Percentiles rank a stretch among this genome's conserved stretches.
These are phyloP conservation scores for Aspergillus nomiae DNA, from an alignment of 2,329 filamentous ascomycete genomes.

Conservation along the genomic window DNA sequence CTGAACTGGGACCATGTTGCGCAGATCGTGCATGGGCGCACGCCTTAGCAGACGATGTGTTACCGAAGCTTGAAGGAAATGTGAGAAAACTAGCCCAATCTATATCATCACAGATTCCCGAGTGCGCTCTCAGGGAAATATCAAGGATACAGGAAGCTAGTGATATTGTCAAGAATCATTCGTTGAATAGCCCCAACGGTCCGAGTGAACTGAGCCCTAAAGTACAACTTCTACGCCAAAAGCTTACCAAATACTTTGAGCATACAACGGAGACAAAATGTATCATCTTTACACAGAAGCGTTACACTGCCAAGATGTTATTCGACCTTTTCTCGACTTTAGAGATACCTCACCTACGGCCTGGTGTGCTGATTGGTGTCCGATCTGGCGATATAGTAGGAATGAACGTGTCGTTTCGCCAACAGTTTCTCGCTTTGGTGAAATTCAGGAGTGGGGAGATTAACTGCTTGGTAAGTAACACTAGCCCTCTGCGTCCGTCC, in stretches of 20 bases:
- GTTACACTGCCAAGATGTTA: slow-evolving; percentile 75
- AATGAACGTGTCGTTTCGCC: slow-evolving; percentile 66
- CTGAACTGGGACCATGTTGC: slow-evolving; percentile 78
- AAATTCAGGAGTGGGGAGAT: slow-evolving; percentile 62
- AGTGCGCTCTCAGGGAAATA: slow-evolving; percentile 56
- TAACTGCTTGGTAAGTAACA: slow-evolving; percentile 53
- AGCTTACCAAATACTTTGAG: slow-evolving; percentile 66
- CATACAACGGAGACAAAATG: slow-evolving; percentile 63
- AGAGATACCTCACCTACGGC: slow-evolving; percentile 59
- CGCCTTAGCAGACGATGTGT: slow-evolving; percentile 64
- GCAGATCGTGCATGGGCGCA: slow-evolving; percentile 80
- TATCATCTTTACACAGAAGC: slow-evolving; percentile 83
- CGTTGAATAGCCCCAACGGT: slow-evolving; percentile 44
- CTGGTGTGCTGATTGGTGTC: slow-evolving; percentile 66
- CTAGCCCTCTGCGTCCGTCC: neutral
- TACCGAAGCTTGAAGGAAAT: slow-evolving; percentile 62
- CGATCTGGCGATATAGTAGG: slow-evolving; percentile 55
- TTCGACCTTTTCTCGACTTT: slow-evolving; percentile 66
- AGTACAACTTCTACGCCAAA: slow-evolving; percentile 62
- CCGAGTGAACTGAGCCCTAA: slow-evolving; percentile 68
- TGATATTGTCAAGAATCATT: slow-evolving; percentile 56
- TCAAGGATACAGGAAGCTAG: slow-evolving; percentile 61
- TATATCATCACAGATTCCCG: slow-evolving; percentile 13
- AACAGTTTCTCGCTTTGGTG: slow-evolving; percentile 73
- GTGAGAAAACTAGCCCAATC: slow-evolving; percentile 20